phyloP scores from a whole-genome alignment of 2,329 filamentous ascomycete species.

The Herpotrichia juniperi region DNA sequence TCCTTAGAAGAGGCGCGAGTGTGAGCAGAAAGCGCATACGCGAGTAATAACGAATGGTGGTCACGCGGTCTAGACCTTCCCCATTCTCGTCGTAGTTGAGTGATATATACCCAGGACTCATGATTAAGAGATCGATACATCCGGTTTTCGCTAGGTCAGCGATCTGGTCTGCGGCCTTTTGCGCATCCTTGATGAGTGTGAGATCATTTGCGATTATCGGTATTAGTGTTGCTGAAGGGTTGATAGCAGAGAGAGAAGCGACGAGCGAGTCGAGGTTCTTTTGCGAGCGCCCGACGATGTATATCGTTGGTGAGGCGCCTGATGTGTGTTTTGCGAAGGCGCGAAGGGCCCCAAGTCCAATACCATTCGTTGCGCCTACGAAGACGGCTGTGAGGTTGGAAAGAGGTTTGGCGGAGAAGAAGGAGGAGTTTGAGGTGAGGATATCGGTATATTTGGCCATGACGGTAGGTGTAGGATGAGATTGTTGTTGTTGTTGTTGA shows the following conservation, averaged over 20 bases:
- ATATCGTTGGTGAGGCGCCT: constrained; percentile 14
- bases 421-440: constrained; percentile 10
- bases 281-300: constrained; percentile 12
- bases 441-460: constrained; percentile 15
- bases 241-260: constrained; percentile 3
- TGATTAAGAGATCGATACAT: constrained; percentile 16
- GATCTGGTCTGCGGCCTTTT: constrained; percentile 14
- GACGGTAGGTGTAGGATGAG: constrained; percentile 3
- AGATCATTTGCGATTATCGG: constrained; percentile 17
- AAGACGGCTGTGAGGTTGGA: constrained; percentile 18
- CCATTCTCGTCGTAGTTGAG: constrained; percentile 51
- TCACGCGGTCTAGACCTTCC: constrained; percentile 62
- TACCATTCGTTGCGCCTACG: constrained; percentile 22
- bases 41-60: constrained; percentile 62
- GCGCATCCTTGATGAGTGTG: constrained; percentile 14
- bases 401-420: constrained; percentile 4
- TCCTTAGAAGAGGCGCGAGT: constrained; percentile 61
- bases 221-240: constrained; percentile 13
- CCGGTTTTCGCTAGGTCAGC: background rate
- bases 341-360: constrained; percentile 15
- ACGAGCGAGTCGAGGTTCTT: constrained; percentile 6
- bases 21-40: constrained; percentile 64
- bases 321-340: constrained; percentile 14
- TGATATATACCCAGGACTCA: constrained; percentile 13
- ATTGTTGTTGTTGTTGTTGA: background rate